Conservation (phyloP, 495 filamentous ascomycete genomes). For the Pseudoneurospora amorphoporcata region DNA sequence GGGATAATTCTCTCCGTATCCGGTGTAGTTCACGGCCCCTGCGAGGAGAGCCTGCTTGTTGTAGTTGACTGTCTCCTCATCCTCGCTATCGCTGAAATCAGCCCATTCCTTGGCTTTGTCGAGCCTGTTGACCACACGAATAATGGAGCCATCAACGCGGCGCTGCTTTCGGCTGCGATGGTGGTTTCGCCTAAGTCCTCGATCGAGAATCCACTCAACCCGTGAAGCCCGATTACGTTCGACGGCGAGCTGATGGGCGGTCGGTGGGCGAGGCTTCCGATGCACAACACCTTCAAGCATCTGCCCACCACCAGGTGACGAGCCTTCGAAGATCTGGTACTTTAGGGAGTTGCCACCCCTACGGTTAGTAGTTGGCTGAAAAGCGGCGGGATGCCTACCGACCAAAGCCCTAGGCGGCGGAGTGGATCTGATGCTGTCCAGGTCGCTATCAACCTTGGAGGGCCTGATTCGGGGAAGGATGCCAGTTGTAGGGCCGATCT, state of each 20-base stretch:
- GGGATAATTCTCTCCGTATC: constrained; percentile 5
- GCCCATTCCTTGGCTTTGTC: constrained; percentile 46
- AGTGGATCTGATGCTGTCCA: constrained; percentile 48
- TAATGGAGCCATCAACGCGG: constrained; percentile 49
- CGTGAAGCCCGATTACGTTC: constrained; percentile 80
- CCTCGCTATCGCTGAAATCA: constrained; percentile 69
- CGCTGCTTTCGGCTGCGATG: constrained; percentile 50
- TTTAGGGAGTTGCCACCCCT: constrained; percentile 39
- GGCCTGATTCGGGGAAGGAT: constrained; percentile 42
- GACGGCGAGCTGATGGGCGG: constrained; percentile 86
- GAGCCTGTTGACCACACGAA: constrained; percentile 60
- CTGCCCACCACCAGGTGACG: constrained; percentile 36
- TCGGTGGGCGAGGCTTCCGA: constrained; percentile 63
- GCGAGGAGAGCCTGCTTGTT: constrained; percentile 12
- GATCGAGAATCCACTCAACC: constrained; percentile 76
- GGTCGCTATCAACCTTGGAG: constrained; percentile 46
- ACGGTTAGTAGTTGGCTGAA: constrained; percentile 28
- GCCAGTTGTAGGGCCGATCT: constrained; percentile 51
- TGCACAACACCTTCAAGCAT: constrained; percentile 32
- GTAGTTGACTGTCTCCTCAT: constrained; percentile 46
- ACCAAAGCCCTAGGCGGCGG: constrained; percentile 42
- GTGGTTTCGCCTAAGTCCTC: constrained; percentile 55
- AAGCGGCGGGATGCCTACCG: constrained; percentile 22
- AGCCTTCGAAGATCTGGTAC: constrained; percentile 39
- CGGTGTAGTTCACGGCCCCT: constrained; percentile 4